phyloP scores from a whole-genome alignment of 345 rosid genomes.

The Rubroshorea leprosula region DNA sequence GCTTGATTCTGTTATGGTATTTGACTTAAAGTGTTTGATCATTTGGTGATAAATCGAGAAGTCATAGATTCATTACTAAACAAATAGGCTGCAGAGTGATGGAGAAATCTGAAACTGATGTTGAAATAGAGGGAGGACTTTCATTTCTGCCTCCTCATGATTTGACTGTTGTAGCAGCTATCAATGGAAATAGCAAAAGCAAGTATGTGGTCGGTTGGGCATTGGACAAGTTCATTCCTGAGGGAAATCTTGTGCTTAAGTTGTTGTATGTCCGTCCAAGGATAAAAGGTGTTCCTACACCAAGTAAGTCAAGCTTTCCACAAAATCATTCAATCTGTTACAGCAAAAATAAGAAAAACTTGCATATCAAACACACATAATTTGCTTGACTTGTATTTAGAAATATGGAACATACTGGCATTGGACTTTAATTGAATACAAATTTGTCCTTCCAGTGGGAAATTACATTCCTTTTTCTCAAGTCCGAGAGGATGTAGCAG shows the following conservation, averaged over 20 bases:
- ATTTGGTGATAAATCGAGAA: too few relatives aligned
- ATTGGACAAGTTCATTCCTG: constrained; percentile 45
- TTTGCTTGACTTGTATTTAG: not conserved
- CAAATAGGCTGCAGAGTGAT: too few relatives aligned
- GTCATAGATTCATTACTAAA: too few relatives aligned
- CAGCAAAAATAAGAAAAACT: too few relatives aligned
- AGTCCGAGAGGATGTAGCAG: constrained; percentile 67
- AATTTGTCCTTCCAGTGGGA: constrained; percentile 47
- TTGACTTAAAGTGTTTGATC: not conserved
- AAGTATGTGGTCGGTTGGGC: constrained; percentile 48
- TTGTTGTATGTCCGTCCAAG: constrained; percentile 62
- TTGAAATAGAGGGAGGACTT: constrained; percentile 17
- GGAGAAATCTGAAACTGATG: constrained; percentile 34
- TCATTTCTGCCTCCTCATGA: constrained; percentile 34
- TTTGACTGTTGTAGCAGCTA: constrained; percentile 52
- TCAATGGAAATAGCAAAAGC: constrained; percentile 62
- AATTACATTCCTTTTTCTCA: constrained; percentile 59
- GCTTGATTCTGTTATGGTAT: not conserved
- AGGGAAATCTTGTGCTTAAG: constrained; percentile 51
- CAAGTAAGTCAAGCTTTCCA: constrained; percentile 49
- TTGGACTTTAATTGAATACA: constrained; percentile 2
- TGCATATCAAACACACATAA: too few relatives aligned
- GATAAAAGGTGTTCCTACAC: constrained; percentile 63
- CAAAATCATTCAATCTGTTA: not conserved
- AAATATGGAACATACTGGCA: not conserved